Evolutionary conservation across 495 filamentous ascomycete genomes (phyloP).

Genomic region (Glarea lozoyensis): DNA sequence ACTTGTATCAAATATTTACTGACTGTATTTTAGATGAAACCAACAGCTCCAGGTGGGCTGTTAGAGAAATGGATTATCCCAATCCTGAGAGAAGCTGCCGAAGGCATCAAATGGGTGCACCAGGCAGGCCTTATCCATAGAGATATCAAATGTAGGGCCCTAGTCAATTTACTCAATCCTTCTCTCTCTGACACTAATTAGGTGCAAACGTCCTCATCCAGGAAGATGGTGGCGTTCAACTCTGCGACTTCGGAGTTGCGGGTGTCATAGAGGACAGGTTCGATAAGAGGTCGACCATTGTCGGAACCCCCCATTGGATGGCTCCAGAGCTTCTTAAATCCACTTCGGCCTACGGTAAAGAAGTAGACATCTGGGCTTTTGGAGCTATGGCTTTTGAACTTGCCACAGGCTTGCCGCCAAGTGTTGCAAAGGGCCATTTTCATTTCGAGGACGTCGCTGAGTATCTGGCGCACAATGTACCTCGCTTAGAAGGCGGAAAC

Average conservation of each 20-base stretch:
- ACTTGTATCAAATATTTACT: neutral
- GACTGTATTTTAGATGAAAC: conserved; percentile 30
- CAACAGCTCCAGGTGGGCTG: conserved; percentile 59
- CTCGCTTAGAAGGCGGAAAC: conserved; percentile 65
- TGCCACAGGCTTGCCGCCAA: conserved; percentile 80
- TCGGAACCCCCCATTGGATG: conserved; percentile 97
- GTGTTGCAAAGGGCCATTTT: conserved; percentile 40
- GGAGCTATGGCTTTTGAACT: conserved; percentile 88
- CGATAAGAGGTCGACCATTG: conserved; percentile 85
- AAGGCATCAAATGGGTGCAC: conserved; percentile 80
- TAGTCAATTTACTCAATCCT: neutral
- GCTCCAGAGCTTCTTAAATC: conserved; percentile 73
- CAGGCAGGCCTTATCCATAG: conserved; percentile 89
- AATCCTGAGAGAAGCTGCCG: conserved; percentile 78
- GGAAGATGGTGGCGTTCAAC: conserved; percentile 76
- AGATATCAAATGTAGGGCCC: conserved; percentile 73
- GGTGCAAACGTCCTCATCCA: conserved; percentile 86
- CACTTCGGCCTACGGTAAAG: conserved; percentile 46
- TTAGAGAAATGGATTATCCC: conserved; percentile 87
- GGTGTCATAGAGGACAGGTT: conserved; percentile 73
- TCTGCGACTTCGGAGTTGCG: conserved; percentile 95
- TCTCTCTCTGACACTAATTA: conserved; percentile 23
- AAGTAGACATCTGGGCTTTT: conserved; percentile 94
- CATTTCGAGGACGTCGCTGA: conserved; percentile 41
- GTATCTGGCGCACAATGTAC: conserved; percentile 51